phyloP scores from a whole-genome alignment of 805 yeast species.

The Myxozyma geophila region DNA sequence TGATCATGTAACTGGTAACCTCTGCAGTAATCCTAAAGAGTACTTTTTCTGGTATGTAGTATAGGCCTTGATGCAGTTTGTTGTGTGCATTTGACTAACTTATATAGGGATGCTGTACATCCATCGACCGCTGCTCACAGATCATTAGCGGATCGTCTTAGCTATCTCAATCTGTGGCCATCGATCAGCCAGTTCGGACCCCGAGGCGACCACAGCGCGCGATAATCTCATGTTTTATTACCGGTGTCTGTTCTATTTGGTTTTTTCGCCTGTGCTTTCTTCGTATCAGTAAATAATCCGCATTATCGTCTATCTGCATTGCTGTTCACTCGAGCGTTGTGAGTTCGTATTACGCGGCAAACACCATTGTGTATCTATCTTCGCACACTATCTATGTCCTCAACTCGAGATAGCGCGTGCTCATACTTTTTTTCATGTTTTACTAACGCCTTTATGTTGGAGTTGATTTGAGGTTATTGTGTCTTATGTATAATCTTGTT shows the following conservation, averaged over 20 bases:
- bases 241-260: too few species aligned
- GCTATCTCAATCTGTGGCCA: conserved; percentile 26
- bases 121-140: conserved; percentile 33
- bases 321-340: background rate
- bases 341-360: background rate
- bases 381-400: background rate
- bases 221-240: background rate
- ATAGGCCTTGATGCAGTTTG: background rate
- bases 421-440: background rate
- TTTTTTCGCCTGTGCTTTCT: too few species aligned
- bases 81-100: background rate
- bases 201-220: background rate
- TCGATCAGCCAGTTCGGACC: conserved; percentile 11
- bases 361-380: background rate
- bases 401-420: background rate
- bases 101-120: conserved; percentile 30
- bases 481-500: background rate
- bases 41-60: conserved; percentile 29
- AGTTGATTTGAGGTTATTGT: background rate
- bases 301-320: background rate
- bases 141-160: conserved; percentile 19
- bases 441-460: background rate
- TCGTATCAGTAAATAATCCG: background rate
- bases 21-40: conserved; percentile 18
- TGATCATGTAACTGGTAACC: conserved; percentile 13